Conservation (phyloP, 352 stramenopile species). For the Globisporangium carolinianum region DNA sequence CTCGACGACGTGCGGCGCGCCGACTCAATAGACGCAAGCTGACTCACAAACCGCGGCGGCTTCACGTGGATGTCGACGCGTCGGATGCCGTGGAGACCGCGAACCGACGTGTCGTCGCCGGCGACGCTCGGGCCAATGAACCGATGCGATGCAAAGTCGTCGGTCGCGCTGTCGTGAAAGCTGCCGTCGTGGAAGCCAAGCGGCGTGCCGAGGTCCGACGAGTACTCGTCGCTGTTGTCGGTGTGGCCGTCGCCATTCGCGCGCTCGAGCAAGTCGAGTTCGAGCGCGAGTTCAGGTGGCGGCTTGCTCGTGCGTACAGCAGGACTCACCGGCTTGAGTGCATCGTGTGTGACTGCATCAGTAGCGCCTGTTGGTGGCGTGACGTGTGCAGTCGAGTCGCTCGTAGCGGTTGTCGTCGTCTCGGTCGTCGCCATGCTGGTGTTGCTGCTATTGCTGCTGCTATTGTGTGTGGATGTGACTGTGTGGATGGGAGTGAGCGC, state of each 20-base stretch:
- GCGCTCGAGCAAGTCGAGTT: slow-evolving; percentile 3
- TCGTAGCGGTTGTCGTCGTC: no score
- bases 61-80: slow-evolving; percentile 57
- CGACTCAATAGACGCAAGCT: slow-evolving; percentile 21
- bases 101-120: slow-evolving; percentile 27
- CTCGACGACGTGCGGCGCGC: slow-evolving; percentile 27
- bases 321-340: no score
- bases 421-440: no score
- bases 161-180: slow-evolving; percentile 34
- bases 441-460: no score
- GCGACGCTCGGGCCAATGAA: slow-evolving; percentile 56
- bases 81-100: slow-evolving; percentile 49
- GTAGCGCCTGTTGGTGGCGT: no score
- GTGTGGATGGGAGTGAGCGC: no score
- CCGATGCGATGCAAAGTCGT: slow-evolving; percentile 50
- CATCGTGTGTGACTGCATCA: no score
- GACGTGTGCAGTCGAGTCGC: no score
- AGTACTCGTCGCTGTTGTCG: slow-evolving; percentile 13
- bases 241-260: slow-evolving; percentile 5
- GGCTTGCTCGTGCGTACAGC: no score
- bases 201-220: slow-evolving; percentile 50
- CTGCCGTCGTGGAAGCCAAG: slow-evolving; percentile 36
- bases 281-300: slow-evolving; percentile 1
- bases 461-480: no score
- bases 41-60: slow-evolving; percentile 57